A percentile compares a stretch with the other conserved stretches of the same genome.
Evolutionary conservation across 2,329 filamentous ascomycete genomes (phyloP).

Genomic region (Fusarium duplospermum): DNA sequence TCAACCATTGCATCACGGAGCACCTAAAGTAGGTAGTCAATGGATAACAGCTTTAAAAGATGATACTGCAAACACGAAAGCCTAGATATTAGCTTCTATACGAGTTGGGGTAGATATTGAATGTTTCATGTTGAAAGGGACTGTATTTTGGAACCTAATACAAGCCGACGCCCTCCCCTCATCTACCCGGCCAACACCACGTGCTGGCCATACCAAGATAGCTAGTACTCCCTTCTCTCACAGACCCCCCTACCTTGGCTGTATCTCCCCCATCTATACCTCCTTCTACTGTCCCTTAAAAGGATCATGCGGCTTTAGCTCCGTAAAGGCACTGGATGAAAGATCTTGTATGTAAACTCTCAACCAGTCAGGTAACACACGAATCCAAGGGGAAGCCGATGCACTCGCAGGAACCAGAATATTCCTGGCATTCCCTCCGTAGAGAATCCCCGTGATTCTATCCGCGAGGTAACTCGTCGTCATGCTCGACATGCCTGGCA

Average conservation of each 20-base stretch:
- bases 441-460: background rate
- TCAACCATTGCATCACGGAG: background rate
- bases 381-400: background rate
- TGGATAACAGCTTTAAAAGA: background rate
- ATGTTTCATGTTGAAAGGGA: background rate
- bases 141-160: background rate
- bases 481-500: constrained; percentile 13
- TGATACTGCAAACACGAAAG: background rate
- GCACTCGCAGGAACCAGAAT: background rate
- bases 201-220: background rate
- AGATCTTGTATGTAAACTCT: background rate
- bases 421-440: background rate
- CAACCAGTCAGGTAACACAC: background rate
- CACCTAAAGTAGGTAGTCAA: background rate
- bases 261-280: accelerated
- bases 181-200: background rate
- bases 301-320: background rate
- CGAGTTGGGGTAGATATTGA: background rate
- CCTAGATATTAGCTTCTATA: background rate
- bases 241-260: background rate
- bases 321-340: background rate
- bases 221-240: background rate
- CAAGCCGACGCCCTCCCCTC: background rate
- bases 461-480: background rate
- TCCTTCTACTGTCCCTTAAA: background rate